Evolutionary conservation across 495 filamentous ascomycete species (phyloP), one percentile per base, ranked within the genome.

Genomic region (Trichoderma parareesei): DNA sequence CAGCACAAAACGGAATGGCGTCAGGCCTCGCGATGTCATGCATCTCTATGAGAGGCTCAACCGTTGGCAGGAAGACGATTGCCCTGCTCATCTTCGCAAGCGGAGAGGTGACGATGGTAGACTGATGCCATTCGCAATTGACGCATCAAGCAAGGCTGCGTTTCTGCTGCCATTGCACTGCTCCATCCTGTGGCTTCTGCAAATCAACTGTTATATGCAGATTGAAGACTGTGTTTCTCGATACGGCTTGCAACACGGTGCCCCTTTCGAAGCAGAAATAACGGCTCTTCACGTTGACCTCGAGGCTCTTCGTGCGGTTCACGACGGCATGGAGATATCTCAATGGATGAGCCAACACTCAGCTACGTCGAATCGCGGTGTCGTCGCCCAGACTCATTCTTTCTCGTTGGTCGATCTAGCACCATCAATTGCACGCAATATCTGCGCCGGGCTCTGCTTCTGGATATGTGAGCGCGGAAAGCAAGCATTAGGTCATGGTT

Each of bases 121-220:
- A 20, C 8, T 49, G n/a, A 49, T 49, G 5, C 46, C 46, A 18
- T 18, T 27, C 3, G 8, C 46, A 5, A 18, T 27, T 18, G 20
- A 49, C 2, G 46, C 18, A 18, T 20, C 46, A 49, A 6, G 16
- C 16, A 49, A 49, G 46, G 2, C 46, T 9, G 18, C 4, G 5
- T 49, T 49, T 27, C 16, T 49, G 16, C 14, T 18, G 18, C 46
- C 46, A 27, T 49, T 49, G n/a, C 46, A 49, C 46, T 49, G 46
- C 46, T 49, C n/a, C 20, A n/a, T 49, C 46, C 46, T 49, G 18
- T 49, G 46, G 46, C 46, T 49, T 20, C 18, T 49, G n/a, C 16
- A 49, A 49, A 49, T 49, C 16, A 49, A 49, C 46, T 49, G 46
- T 49, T 49, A 49, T 18, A 2, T 49, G n/a, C 46, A 49, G 46